Evolutionary conservation across 2,329 filamentous ascomycete species (phyloP), one percentile per base, ranked within the genome.

Genomic region (Arthrobotrys sinensis): DNA sequence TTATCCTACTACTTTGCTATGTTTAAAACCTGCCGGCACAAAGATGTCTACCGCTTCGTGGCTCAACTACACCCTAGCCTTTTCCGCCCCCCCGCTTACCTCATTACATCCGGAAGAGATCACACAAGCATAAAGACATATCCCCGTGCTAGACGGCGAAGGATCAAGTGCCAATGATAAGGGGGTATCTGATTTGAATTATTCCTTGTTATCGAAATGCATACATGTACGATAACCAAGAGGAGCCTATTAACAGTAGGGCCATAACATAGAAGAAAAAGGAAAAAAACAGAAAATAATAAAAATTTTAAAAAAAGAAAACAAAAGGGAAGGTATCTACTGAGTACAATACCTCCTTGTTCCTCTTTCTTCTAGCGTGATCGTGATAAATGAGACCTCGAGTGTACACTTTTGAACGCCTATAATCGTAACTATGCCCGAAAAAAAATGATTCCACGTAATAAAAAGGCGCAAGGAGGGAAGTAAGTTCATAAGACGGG

Each of bases 391-490:
- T 4, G 16, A 66, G 36, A 48, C 38, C 46, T 38, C 40, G 19
- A 60, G 34, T 60, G 55, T 53, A 64, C 67, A 72, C 68, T 73
- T 73, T 73, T 73, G 50, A 73, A 73, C 69, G 69, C 69, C 69
- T 60, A 60, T 60, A 43, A 50, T 63, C 60, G 50, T 66, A 46
- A 66, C 36, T 66, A 34, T 34, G 48, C 19, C 48, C 38, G 21
- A 12, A 62, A 62, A 52, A 32, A 57, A 50, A 60, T 36, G 24
- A 36, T 48, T 53, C 60, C 50, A 66, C 48, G 50, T 66, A 36
- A 57, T 45, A 50, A 60, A 65, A 43, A 34, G 24, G 24, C 8
- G 34, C 48, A 55, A 16, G 12, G 12, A 66, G 21, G 34, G 28
- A 63, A 53, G 55, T 36, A 12, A 1, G 28, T 50, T 62, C 52